These are phyloP conservation scores for Vanilla planifolia DNA, from an alignment of 106 monocot species.

Conservation along the genomic window DNA sequence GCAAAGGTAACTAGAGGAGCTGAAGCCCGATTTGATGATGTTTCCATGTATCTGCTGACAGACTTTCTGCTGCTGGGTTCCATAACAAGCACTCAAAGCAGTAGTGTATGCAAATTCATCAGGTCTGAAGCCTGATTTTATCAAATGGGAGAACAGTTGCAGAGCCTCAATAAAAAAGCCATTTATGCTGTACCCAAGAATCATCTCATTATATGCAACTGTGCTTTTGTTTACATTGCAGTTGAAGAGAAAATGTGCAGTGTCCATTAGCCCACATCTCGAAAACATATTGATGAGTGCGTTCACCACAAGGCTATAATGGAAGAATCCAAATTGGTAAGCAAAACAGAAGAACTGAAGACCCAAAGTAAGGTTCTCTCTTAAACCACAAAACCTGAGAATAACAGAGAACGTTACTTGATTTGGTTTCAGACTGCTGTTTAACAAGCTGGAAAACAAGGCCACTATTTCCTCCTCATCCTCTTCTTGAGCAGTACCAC, in stretches of 20 bases:
- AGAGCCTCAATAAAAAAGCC: slow-evolving; percentile 5
- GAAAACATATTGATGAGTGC: slow-evolving; percentile 26
- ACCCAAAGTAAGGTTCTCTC: slow-evolving; percentile 12
- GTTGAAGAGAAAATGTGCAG: slow-evolving; percentile 16
- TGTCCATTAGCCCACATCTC: slow-evolving; percentile 14
- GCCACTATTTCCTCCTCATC: slow-evolving; percentile 12
- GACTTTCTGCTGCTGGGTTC: slow-evolving; percentile 4
- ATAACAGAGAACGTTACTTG: slow-evolving; percentile 24
- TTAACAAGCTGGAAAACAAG: slow-evolving; percentile 13
- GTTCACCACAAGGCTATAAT: slow-evolving; percentile 17
- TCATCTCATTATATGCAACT: slow-evolving; percentile 23
- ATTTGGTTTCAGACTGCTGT: slow-evolving; percentile 18
- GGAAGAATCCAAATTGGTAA: slow-evolving; percentile 10
- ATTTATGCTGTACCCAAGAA: slow-evolving; percentile 15
- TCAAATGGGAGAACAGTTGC: slow-evolving; percentile 9
- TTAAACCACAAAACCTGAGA: slow-evolving; percentile 16
- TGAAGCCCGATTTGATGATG: slow-evolving; percentile 21
- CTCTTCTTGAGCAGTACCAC: slow-evolving; percentile 14
- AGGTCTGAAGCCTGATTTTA: slow-evolving; percentile 1
- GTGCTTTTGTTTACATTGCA: not conserved
- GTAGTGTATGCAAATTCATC: slow-evolving; percentile 25
- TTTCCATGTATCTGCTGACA: slow-evolving; percentile 23
- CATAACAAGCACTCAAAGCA: slow-evolving; percentile 22
- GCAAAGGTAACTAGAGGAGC: slow-evolving; percentile 7
- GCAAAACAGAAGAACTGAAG: slow-evolving; percentile 28